These are phyloP conservation scores for Cardamine occulta DNA, from an alignment of 345 rosid genomes.

Conservation along the genomic window DNA sequence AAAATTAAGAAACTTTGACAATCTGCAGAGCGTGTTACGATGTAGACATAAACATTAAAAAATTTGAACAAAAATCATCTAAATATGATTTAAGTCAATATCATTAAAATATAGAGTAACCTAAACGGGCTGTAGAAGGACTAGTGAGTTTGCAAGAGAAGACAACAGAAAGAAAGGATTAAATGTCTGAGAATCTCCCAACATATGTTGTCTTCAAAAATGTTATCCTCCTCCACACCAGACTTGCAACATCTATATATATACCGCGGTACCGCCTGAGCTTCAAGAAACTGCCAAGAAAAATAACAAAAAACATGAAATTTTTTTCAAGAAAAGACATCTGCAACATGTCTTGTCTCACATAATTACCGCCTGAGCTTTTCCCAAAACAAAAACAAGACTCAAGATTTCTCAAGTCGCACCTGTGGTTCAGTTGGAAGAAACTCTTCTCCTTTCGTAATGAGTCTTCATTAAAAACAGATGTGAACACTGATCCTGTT, in stretches of 20 bases:
- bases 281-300: conserved; percentile 27
- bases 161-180: conserved; percentile 14
- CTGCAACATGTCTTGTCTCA: conserved; percentile 20
- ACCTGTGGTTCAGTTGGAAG: conserved; percentile 33
- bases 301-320: conserved; percentile 5
- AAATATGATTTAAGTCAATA: conserved; percentile 2
- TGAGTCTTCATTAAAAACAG: conserved; percentile 28
- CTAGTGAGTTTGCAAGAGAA: conserved; percentile 26
- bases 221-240: conserved; percentile 19
- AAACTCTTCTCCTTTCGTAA: conserved; percentile 22
- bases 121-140: conserved; percentile 7
- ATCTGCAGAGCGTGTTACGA: conserved; percentile 2
- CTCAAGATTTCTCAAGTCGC: conserved; percentile 17
- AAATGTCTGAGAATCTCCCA: conserved; percentile 32
- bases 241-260: conserved; percentile 25
- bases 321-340: background rate
- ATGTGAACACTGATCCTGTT: conserved; percentile 26
- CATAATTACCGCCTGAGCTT: background rate
- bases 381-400: background rate
- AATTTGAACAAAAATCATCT: conserved; percentile 15
- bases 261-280: background rate
- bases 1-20: background rate
- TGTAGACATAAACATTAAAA: conserved; percentile 2
- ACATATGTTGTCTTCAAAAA: conserved; percentile 30
- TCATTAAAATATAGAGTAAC: background rate